Conservation (phyloP, 768 basidiomycete genomes). For the Boletus reticulatus region DNA sequence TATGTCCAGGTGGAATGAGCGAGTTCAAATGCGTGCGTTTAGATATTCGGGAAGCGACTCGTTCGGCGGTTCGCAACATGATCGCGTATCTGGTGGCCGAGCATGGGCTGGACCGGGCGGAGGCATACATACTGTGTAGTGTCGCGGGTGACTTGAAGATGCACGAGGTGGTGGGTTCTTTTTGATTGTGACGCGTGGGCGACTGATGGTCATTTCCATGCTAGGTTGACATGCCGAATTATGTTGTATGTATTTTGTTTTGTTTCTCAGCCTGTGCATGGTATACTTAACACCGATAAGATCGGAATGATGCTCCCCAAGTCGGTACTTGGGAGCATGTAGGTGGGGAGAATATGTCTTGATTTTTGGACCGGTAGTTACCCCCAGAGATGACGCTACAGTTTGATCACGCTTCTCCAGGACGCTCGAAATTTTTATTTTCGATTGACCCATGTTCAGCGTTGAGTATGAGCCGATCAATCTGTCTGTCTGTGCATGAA, state of each 20-base stretch:
- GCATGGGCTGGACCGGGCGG: constrained; percentile 41
- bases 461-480: too few species aligned
- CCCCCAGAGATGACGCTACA: too few species aligned
- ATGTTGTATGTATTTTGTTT: constrained; percentile 42
- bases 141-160: constrained; percentile 57
- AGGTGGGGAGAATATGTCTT: not conserved
- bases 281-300: constrained; percentile 24
- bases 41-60: constrained; percentile 54
- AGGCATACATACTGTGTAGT: constrained; percentile 62
- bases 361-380: too few species aligned
- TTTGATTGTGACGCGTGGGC: not conserved
- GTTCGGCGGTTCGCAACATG: constrained; percentile 57
- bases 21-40: not conserved
- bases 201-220: not conserved
- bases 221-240: constrained; percentile 67
- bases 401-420: too few species aligned
- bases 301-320: constrained; percentile 58
- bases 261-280: not conserved
- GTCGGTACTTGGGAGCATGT: constrained; percentile 34
- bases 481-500: too few species aligned
- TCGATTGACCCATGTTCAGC: too few species aligned
- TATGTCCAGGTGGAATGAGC: not conserved
- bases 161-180: constrained; percentile 51
- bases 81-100: constrained; percentile 48
- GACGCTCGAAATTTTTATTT: too few species aligned